Percentiles rank a stretch among this genome's conserved stretches.
These are phyloP conservation scores for Fraxinus xanthoxyloides DNA, from an alignment of 305 asterid genomes.

Conservation along the genomic window DNA sequence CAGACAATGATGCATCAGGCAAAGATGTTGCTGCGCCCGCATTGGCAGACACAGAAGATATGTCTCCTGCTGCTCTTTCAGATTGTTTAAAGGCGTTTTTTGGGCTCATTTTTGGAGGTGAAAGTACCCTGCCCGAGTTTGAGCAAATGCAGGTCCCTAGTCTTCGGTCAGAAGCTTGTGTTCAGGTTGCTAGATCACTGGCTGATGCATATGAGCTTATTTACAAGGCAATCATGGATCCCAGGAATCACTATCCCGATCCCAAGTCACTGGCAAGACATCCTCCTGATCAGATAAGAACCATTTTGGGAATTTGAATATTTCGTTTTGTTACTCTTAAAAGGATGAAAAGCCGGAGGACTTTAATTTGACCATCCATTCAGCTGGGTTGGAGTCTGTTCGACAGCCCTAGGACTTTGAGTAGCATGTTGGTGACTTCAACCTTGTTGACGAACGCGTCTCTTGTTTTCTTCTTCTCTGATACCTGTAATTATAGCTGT, in stretches of 20 bases:
- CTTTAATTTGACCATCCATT: not conserved
- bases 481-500: not conserved
- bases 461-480: not conserved
- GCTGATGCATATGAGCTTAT: conserved; percentile 80
- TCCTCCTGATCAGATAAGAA: conserved; percentile 91
- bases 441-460: not conserved
- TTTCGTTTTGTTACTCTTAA: not conserved
- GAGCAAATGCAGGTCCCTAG: conserved; percentile 90
- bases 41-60: conserved; percentile 70
- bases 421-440: not conserved
- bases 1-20: conserved; percentile 24
- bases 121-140: conserved; percentile 74
- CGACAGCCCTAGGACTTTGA: not conserved
- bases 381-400: not conserved
- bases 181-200: conserved; percentile 61
- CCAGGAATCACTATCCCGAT: conserved; percentile 63
- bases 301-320: conserved; percentile 80
- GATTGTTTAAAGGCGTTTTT: conserved; percentile 85
- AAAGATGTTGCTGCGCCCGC: conserved; percentile 35
- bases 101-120: conserved; percentile 85
- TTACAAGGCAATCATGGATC: conserved; percentile 76
- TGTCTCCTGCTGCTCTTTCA: conserved; percentile 64
- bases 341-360: not conserved
- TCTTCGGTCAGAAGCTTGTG: conserved; percentile 74
- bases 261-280: conserved; percentile 91